Evolutionary conservation across 225 moss, liverwort and hornwort species (phyloP).

Genomic region (Rhytidiadelphus loreus): DNA sequence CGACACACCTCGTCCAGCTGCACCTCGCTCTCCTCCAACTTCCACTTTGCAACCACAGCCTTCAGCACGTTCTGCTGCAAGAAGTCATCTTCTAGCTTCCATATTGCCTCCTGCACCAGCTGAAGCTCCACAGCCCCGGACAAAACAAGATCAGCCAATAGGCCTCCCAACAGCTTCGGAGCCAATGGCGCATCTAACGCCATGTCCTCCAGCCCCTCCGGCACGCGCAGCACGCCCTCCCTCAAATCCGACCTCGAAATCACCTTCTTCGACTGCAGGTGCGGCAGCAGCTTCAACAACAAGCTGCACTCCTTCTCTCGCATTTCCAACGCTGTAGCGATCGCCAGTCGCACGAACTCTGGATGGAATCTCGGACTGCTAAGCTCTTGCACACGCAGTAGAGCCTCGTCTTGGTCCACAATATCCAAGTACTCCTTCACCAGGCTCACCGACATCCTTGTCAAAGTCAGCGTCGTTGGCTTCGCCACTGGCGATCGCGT

Average conservation of each 20-base stretch:
- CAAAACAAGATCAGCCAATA: not conserved
- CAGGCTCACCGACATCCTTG: constrained; percentile 57
- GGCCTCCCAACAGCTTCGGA: not conserved
- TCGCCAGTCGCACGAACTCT: constrained; percentile 56
- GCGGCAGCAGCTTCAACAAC: constrained; percentile 56
- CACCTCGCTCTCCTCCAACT: no score
- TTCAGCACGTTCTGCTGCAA: not conserved
- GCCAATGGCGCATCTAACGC: constrained; percentile 34
- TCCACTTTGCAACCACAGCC: no score
- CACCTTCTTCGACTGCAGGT: constrained; percentile 17
- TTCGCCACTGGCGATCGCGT: not conserved
- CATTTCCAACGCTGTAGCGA: constrained; percentile 51
- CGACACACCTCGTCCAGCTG: no score
- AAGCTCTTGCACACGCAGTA: constrained; percentile 68
- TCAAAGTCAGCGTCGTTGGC: constrained; percentile 10
- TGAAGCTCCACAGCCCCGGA: not conserved
- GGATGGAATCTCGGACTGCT: constrained; percentile 44
- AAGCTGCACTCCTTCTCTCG: constrained; percentile 51
- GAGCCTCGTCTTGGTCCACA: constrained; percentile 58
- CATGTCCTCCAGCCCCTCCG: constrained; percentile 55
- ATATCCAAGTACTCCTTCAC: constrained; percentile 67
- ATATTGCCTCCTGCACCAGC: not conserved
- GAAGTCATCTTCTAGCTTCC: not conserved
- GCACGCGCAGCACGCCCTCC: constrained; percentile 32
- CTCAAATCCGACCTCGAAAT: constrained; percentile 41